Evolutionary conservation across 352 stramenopile species (phyloP).

Genomic region (Pythium angustatum): DNA sequence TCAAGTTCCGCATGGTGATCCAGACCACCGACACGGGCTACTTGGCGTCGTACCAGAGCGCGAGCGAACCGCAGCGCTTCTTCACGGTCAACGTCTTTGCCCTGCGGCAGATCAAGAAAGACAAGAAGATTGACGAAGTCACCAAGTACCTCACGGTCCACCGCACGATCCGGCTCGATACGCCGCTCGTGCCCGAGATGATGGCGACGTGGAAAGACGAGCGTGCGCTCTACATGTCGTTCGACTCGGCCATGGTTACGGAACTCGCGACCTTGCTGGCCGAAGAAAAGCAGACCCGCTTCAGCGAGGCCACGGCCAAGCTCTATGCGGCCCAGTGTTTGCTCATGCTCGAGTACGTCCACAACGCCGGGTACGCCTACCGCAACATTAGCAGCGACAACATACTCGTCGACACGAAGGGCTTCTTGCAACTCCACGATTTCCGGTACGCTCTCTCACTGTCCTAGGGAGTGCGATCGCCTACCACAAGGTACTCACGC

Average conservation of each 20-base stretch:
- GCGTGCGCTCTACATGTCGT: constrained; percentile 77
- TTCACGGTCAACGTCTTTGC: constrained; percentile 83
- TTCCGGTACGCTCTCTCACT: constrained; percentile 52
- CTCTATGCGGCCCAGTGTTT: constrained; percentile 71
- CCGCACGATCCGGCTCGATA: constrained; percentile 68
- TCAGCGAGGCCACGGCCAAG: constrained; percentile 58
- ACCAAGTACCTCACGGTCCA: constrained; percentile 67
- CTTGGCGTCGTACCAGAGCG: constrained; percentile 70
- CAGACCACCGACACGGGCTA: constrained; percentile 79
- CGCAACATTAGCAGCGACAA: constrained; percentile 86
- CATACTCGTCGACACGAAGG: constrained; percentile 76
- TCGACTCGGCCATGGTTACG: constrained; percentile 68
- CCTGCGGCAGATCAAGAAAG: constrained; percentile 63
- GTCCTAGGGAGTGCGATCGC: too few species aligned
- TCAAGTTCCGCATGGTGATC: constrained; percentile 70
- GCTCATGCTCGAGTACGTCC: constrained; percentile 85
- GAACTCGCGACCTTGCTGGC: constrained; percentile 61
- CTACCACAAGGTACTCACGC: background rate
- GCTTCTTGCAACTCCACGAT: constrained; percentile 85
- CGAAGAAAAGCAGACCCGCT: constrained; percentile 55
- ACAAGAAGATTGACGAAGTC: constrained; percentile 73
- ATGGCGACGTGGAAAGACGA: constrained; percentile 79
- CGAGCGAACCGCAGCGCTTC: constrained; percentile 59
- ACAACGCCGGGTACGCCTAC: constrained; percentile 79
- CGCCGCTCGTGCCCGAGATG: constrained; percentile 72